phyloP scores from a whole-genome alignment of 2,329 filamentous ascomycete species.

The Phaeosphaeriaceae sp. region DNA sequence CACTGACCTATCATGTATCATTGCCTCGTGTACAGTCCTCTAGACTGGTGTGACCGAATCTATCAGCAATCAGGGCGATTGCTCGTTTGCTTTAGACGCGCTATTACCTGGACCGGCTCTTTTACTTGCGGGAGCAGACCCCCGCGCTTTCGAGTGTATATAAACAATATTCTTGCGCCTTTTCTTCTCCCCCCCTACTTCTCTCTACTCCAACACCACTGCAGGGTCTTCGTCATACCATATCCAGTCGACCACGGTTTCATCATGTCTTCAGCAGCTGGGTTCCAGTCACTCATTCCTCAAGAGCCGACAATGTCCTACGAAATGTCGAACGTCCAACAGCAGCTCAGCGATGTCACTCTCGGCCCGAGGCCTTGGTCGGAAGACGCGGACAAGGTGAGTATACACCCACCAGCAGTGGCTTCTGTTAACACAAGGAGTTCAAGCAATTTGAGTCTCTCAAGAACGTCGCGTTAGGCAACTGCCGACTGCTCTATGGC shows the following conservation, averaged over 20 bases:
- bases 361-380: neutral
- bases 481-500: conserved; percentile 39
- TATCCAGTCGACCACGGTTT: neutral
- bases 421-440: conserved; percentile 59
- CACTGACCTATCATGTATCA: neutral
- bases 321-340: neutral
- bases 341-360: neutral
- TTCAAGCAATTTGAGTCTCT: conserved; percentile 56
- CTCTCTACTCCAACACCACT: neutral
- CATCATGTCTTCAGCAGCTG: neutral
- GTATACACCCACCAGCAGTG: neutral
- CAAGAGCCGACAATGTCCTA: neutral
- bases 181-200: neutral
- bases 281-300: neutral
- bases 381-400: conserved; percentile 7
- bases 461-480: conserved; percentile 23
- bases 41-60: neutral
- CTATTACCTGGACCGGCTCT: neutral
- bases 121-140: neutral
- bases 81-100: neutral
- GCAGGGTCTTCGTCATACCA: neutral
- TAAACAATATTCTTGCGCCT: neutral
- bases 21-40: neutral
- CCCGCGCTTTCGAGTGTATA: neutral
- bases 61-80: neutral